Conservation (phyloP, 2,329 filamentous ascomycete species). For the Aureobasidium sp. region DNA sequence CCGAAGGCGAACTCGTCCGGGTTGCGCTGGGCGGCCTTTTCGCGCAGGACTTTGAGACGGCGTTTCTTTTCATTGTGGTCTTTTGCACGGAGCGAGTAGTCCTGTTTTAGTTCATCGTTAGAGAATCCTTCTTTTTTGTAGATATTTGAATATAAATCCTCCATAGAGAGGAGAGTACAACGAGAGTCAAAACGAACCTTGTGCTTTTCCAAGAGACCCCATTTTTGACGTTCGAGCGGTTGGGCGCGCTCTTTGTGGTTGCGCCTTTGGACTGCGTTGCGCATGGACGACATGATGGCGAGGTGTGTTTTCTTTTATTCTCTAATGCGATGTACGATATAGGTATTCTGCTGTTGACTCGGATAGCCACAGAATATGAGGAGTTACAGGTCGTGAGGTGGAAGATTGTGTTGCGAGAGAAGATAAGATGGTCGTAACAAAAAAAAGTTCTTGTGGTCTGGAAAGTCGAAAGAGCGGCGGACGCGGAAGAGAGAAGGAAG, state of each 20-base stretch:
- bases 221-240: slow-evolving; percentile 72
- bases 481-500: background rate
- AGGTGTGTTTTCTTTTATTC: background rate
- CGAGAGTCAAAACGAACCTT: slow-evolving; percentile 50
- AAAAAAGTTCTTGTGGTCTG: background rate
- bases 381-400: background rate
- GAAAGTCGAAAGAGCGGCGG: background rate
- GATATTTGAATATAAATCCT: background rate
- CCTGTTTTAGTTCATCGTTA: slow-evolving; percentile 29
- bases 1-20: slow-evolving; percentile 61
- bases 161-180: background rate
- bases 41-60: slow-evolving; percentile 50
- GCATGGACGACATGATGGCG: slow-evolving; percentile 48
- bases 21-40: slow-evolving; percentile 55
- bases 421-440: background rate
- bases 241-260: slow-evolving; percentile 88
- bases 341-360: background rate
- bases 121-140: background rate
- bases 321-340: background rate
- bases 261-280: slow-evolving; percentile 64
- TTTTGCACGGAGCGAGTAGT: slow-evolving; percentile 58
- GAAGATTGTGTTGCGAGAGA: background rate
- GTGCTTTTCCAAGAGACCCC: slow-evolving; percentile 92
- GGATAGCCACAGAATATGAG: background rate
- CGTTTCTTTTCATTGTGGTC: slow-evolving; percentile 57